Evolutionary conservation across 305 asterid genomes (phyloP).

Genomic region (Lippia alba): DNA sequence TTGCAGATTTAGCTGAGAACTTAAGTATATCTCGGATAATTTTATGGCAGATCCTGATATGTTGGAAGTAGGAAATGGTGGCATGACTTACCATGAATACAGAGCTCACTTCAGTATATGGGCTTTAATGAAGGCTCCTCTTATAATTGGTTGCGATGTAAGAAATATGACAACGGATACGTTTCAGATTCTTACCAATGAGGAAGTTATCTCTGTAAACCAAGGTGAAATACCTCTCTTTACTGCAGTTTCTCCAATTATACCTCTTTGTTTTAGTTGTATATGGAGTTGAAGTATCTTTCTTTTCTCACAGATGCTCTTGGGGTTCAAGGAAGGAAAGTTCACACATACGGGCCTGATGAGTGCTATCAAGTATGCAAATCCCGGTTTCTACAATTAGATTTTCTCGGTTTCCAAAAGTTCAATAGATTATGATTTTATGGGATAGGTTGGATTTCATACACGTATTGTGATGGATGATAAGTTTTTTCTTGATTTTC

Average conservation of each 20-base stretch:
- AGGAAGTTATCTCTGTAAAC: constrained; percentile 62
- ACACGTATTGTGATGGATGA: no score
- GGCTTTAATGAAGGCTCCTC: constrained; percentile 78
- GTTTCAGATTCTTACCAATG: constrained; percentile 58
- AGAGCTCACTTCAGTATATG: constrained; percentile 71
- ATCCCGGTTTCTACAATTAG: constrained; percentile 2
- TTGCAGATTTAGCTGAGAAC: constrained; percentile 14
- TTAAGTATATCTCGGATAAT: neutral
- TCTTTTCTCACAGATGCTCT: constrained; percentile 56
- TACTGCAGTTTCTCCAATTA: neutral
- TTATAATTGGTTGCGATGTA: constrained; percentile 70
- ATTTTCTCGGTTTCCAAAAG: neutral
- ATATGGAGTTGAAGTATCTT: neutral
- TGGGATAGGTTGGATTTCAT: no score
- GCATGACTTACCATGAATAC: constrained; percentile 65
- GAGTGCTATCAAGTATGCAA: constrained; percentile 62
- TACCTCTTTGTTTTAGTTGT: neutral
- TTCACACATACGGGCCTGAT: constrained; percentile 57
- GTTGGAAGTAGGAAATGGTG: constrained; percentile 79
- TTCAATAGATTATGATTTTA: no score
- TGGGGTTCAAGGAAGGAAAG: constrained; percentile 95
- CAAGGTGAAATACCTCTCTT: constrained; percentile 49
- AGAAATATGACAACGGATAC: constrained; percentile 65
- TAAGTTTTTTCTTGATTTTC: neutral
- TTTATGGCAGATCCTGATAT: constrained; percentile 63